Evolutionary conservation across 164 flowering plant species (phyloP).

Genomic region (Kingdonia uniflora): DNA sequence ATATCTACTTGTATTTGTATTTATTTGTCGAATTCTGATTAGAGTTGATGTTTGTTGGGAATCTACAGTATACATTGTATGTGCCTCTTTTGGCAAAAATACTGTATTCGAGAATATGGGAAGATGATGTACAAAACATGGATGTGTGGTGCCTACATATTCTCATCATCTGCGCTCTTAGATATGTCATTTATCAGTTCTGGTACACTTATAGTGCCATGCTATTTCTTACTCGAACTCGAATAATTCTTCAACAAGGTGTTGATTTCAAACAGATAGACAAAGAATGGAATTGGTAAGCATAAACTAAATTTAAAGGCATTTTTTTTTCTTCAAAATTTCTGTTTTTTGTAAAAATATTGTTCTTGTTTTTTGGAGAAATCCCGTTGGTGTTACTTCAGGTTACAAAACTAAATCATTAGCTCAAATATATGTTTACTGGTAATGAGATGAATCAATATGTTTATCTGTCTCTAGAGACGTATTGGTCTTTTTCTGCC

Average conservation of each 20-base stretch:
- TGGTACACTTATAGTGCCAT: constrained; percentile 42
- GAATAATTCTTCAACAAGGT: constrained; percentile 38
- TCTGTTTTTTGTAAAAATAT: no score
- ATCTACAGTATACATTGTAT: constrained; percentile 48
- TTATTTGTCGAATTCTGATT: neutral
- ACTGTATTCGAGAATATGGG: constrained; percentile 20
- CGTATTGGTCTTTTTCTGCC: no score
- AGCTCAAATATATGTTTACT: no score
- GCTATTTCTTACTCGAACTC: constrained; percentile 47
- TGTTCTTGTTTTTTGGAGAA: no score
- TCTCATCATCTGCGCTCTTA: constrained; percentile 40
- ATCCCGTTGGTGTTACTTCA: no score
- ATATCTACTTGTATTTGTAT: neutral
- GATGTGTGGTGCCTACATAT: constrained; percentile 47
- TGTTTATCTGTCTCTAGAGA: no score
- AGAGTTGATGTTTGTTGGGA: neutral
- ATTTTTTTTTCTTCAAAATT: neutral
- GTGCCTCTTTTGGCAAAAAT: constrained; percentile 56
- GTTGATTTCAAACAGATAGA: constrained; percentile 71
- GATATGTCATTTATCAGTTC: constrained; percentile 34
- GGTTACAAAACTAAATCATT: no score
- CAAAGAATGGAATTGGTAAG: constrained; percentile 78
- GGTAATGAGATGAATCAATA: no score
- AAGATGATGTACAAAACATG: constrained; percentile 10
- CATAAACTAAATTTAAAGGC: neutral